Conservation (phyloP, 352 stramenopile genomes). For the Peronospora farinosa region DNA sequence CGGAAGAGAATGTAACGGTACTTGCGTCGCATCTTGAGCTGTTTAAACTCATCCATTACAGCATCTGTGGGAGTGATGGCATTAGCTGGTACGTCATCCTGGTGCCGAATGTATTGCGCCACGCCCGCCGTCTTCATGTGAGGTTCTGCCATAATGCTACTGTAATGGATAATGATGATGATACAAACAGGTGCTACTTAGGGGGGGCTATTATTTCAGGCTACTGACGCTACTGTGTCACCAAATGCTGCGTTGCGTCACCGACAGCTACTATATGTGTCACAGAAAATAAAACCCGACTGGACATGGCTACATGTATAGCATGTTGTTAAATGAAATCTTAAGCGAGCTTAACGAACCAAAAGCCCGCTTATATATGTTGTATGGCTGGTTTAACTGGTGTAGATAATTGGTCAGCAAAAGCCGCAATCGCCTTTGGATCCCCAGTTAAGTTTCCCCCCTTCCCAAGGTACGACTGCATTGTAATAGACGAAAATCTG, state of each 20-base stretch:
- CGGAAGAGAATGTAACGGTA: conserved; percentile 81
- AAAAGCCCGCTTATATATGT: conserved; percentile 7
- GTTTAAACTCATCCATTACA: conserved; percentile 67
- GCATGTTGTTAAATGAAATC: neutral
- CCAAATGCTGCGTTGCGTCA: conserved; percentile 4
- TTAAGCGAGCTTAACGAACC: conserved; percentile 15
- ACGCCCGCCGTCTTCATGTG: conserved; percentile 85
- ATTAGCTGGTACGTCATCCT: conserved; percentile 64
- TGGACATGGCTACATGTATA: conserved; percentile 1
- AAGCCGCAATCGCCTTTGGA: conserved; percentile 20
- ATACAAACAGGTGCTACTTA: too few relatives aligned
- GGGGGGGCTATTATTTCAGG: too few relatives aligned
- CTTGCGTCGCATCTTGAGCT: conserved; percentile 86
- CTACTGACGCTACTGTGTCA: too few relatives aligned
- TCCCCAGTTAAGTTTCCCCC: conserved; percentile 38
- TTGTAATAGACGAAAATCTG: conserved; percentile 1
- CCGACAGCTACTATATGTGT: conserved; percentile 3
- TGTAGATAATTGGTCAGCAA: conserved; percentile 21
- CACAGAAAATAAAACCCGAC: too few relatives aligned
- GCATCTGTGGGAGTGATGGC: conserved; percentile 61
- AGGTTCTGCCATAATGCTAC: conserved; percentile 53
- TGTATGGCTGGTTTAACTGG: conserved; percentile 18
- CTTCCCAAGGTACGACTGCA: conserved; percentile 36
- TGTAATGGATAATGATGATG: neutral
- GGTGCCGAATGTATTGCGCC: conserved; percentile 62